These are phyloP conservation scores for Hapsidospora chrysogenum DNA, from an alignment of 495 filamentous ascomycete species.

Conservation along the genomic window DNA sequence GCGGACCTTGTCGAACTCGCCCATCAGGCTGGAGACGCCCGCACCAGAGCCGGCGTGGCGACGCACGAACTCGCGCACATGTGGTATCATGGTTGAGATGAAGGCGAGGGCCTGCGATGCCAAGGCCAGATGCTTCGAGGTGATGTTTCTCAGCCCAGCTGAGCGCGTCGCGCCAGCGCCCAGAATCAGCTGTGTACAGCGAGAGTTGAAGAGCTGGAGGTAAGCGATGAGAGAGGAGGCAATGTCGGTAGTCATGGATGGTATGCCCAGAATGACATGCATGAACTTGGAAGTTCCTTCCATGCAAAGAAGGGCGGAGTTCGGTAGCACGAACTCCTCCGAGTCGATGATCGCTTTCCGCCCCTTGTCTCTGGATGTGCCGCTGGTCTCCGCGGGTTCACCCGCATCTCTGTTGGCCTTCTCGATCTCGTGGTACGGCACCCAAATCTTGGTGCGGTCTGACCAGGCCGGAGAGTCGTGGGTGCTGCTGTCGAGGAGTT, in stretches of 20 bases:
- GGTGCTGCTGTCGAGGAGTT: slow-evolving; percentile 64
- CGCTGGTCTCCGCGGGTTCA: slow-evolving; percentile 25
- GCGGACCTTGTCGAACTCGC: slow-evolving; percentile 86
- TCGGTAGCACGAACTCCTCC: slow-evolving; percentile 71
- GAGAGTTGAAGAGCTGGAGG: slow-evolving; percentile 82
- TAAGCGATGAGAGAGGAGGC: slow-evolving; percentile 45
- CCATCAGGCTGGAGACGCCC: slow-evolving; percentile 38
- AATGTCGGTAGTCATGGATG: slow-evolving; percentile 74
- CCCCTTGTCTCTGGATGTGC: slow-evolving; percentile 44
- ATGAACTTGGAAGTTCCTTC: slow-evolving; percentile 67
- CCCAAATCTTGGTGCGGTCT: slow-evolving; percentile 55
- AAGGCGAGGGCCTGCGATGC: slow-evolving; percentile 84
- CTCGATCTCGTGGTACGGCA: slow-evolving; percentile 25
- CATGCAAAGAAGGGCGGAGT: slow-evolving; percentile 64
- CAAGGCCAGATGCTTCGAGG: slow-evolving; percentile 84
- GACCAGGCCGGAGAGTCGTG: slow-evolving; percentile 63
- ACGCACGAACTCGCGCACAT: slow-evolving; percentile 79
- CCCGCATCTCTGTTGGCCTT: slow-evolving; percentile 7
- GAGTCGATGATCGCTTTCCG: slow-evolving; percentile 67
- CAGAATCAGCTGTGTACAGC: slow-evolving; percentile 83
- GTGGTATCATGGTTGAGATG: slow-evolving; percentile 71
- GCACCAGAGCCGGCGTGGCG: slow-evolving; percentile 47
- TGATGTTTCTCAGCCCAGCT: slow-evolving; percentile 93
- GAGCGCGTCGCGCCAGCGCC: slow-evolving; percentile 81
- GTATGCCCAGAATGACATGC: slow-evolving; percentile 66